phyloP scores from a whole-genome alignment of 768 basidiomycete genomes.

The Lactifluus subvellereus region DNA sequence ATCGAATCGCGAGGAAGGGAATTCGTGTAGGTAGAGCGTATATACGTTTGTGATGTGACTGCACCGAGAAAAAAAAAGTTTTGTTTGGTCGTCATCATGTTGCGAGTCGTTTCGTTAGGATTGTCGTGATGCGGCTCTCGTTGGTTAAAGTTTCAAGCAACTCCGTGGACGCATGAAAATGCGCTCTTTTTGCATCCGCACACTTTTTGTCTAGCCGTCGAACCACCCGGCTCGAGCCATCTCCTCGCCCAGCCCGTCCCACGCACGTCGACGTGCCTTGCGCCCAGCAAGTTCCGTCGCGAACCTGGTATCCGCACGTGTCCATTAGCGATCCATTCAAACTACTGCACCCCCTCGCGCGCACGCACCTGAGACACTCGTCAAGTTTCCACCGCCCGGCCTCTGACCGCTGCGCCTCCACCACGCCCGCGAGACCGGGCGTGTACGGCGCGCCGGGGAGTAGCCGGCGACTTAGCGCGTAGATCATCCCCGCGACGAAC shows the following conservation, averaged over 20 bases:
- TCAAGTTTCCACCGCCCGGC: constrained; percentile 69
- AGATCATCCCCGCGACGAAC: constrained; percentile 86
- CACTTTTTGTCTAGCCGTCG: constrained; percentile 32
- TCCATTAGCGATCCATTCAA: background rate
- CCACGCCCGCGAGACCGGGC: constrained; percentile 38
- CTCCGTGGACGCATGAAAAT: too few species aligned
- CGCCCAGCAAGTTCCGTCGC: constrained; percentile 79
- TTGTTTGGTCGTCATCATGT: too few species aligned
- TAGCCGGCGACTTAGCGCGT: constrained; percentile 63
- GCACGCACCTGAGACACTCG: constrained; percentile 65
- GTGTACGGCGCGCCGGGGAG: constrained; percentile 75
- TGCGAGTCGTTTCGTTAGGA: too few species aligned
- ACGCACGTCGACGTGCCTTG: constrained; percentile 55
- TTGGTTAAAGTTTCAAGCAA: too few species aligned
- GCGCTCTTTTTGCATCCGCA: background rate
- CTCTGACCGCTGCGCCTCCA: constrained; percentile 23
- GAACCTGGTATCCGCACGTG: constrained; percentile 43
- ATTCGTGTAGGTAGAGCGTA: too few species aligned
- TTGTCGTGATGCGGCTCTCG: too few species aligned
- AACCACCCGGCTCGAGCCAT: constrained; percentile 77
- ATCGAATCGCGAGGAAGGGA: too few species aligned
- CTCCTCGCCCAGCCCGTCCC: constrained; percentile 67
- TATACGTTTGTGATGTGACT: too few species aligned
- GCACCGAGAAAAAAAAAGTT: too few species aligned
- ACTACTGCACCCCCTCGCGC: background rate